Conservation (phyloP, 2,329 filamentous ascomycete species). For the Arachnomyces sp. region DNA sequence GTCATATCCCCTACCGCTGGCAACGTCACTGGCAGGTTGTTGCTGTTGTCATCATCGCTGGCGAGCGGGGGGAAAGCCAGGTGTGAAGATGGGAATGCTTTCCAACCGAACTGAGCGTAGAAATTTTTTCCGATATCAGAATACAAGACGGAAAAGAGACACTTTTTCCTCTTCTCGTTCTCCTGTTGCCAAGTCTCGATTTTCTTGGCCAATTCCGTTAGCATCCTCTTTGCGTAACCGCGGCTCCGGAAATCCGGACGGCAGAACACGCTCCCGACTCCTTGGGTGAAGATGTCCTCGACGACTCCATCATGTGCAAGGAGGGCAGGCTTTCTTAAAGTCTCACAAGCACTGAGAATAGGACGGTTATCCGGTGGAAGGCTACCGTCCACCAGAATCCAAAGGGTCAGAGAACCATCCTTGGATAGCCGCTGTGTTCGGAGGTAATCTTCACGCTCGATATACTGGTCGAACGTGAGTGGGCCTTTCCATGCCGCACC, state of each 20-base stretch:
- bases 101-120: slow-evolving; percentile 73
- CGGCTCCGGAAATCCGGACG: slow-evolving; percentile 58
- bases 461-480: slow-evolving; percentile 48
- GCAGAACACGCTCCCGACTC: slow-evolving; percentile 74
- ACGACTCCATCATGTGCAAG: slow-evolving; percentile 45
- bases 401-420: slow-evolving; percentile 50
- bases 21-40: slow-evolving; percentile 21
- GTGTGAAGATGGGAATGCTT: slow-evolving; percentile 64
- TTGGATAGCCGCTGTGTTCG: slow-evolving; percentile 44
- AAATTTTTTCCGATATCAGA: slow-evolving; percentile 81
- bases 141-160: slow-evolving; percentile 69
- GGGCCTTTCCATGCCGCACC: slow-evolving; percentile 52
- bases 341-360: slow-evolving; percentile 54
- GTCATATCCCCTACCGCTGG: slow-evolving; percentile 25
- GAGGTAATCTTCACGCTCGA: slow-evolving; percentile 50
- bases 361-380: slow-evolving; percentile 32
- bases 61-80: slow-evolving; percentile 51
- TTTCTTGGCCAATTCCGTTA: slow-evolving; percentile 54
- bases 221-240: slow-evolving; percentile 73
- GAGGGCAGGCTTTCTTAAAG: slow-evolving; percentile 36
- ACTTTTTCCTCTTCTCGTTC: slow-evolving; percentile 31
- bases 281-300: slow-evolving; percentile 56
- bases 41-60: slow-evolving; percentile 16
- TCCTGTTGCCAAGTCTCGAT: slow-evolving; percentile 48
- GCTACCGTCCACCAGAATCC: slow-evolving; percentile 49